Evolutionary conservation across 192 early-diverging fungal genomes (phyloP), one percentile per base, ranked within the genome.

Genomic region (Geranomyces variabilis): DNA sequence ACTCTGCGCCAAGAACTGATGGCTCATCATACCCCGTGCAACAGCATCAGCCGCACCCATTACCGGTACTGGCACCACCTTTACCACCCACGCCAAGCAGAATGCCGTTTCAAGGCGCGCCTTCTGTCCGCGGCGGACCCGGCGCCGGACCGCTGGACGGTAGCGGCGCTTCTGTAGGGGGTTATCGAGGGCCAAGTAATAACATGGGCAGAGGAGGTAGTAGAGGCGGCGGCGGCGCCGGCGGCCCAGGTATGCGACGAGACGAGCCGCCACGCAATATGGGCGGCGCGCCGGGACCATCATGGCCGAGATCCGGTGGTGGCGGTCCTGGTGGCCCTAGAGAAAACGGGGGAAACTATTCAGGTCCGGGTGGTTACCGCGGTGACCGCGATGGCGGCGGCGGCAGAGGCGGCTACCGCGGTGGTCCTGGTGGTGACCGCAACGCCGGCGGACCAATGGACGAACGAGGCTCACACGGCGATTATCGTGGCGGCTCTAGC

Each of bases 381-480:
- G 55, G 45, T 60, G 68, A 57, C 36, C 49, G 67, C 13, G 55
- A 46, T 26, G 43, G 68, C 17, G 34, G 19, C 55, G 30, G 70
- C n/a, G 47, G 60, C 41, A 15, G 65, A 22, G 64, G 63, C 31
- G 63, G 56, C 10, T 74, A 49, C 41, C 34, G 29, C 17, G 64
- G 65, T 12, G 26, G 36, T 44, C 26, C 61, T n/a, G 72, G 72
- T 26, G 72, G 64, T 41, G 33, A 56, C 21, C 41, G 45, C 48
- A 48, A 29, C 30, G 53, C 26, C 29, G 43, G 47, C 46, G 44
- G 26, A 43, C n/a, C 46, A 14, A 26, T 66, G 43, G 65, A 59
- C 13, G 67, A 29, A 3, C 36, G 36, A 41, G 3, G 36, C n/a
- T n/a, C n/a, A n/a, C n/a, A n/a, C n/a, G 36, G 10, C 10, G 10